phyloP scores from a whole-genome alignment of 108 stramenopile species.

The Skeletonema tropicum region DNA sequence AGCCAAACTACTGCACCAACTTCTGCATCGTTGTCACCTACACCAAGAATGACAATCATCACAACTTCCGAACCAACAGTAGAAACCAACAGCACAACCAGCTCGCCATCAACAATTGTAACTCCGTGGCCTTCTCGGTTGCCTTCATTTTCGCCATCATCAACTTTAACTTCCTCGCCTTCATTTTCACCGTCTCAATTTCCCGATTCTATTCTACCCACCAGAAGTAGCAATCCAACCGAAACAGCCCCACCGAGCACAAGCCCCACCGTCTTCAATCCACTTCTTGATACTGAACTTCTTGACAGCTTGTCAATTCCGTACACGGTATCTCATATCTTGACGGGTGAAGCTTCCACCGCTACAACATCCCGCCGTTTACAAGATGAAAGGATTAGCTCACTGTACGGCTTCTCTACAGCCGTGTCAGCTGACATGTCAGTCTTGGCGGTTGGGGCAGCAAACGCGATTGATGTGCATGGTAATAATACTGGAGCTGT shows the following conservation, averaged over 20 bases:
- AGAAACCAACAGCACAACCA: not conserved
- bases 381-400: not conserved
- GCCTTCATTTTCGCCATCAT: not conserved
- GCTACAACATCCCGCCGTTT: not conserved
- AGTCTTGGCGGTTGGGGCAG: conserved; percentile 6
- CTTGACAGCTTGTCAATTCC: not conserved
- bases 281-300: not conserved
- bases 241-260: not conserved
- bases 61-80: not conserved
- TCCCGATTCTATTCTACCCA: not conserved
- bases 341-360: not conserved
- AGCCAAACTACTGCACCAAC: too few relatives aligned
- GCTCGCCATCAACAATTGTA: not conserved
- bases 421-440: conserved; percentile 12
- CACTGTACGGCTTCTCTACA: conserved; percentile 9
- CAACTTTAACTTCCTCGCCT: not conserved
- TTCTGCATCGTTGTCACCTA: not conserved
- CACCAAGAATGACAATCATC: not conserved
- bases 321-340: not conserved
- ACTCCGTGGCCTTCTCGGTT: not conserved
- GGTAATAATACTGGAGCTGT: conserved; percentile 8
- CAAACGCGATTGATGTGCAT: not conserved
- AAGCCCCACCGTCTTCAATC: not conserved
- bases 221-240: not conserved
- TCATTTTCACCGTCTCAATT: not conserved